Evolutionary conservation across 306 rosid genomes (phyloP).

Genomic region (Phaseolus lunatus): DNA sequence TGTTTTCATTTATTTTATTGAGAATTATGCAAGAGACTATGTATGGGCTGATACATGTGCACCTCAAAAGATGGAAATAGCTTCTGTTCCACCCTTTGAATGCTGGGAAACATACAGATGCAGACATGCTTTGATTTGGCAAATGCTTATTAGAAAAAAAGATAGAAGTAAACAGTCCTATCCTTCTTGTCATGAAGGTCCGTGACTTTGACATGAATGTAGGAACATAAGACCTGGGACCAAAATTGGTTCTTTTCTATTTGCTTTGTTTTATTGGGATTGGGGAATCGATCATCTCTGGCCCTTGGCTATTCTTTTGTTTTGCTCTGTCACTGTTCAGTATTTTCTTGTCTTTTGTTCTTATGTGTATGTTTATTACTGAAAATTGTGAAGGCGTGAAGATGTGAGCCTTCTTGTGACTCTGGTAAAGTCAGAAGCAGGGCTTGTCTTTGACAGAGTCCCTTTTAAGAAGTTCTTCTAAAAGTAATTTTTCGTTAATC

Average conservation of each 20-base stretch:
- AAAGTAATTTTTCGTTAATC: not conserved
- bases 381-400: slow-evolving; percentile 18
- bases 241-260: slow-evolving; percentile 5
- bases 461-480: not conserved
- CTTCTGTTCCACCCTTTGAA: slow-evolving; percentile 8
- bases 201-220: slow-evolving; percentile 9
- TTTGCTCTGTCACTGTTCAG: not conserved
- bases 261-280: slow-evolving; percentile 3
- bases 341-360: not conserved
- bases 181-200: slow-evolving; percentile 8
- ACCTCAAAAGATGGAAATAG: slow-evolving; percentile 1
- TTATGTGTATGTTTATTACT: not conserved
- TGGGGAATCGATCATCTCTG: slow-evolving; percentile 1
- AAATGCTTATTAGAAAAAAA: slow-evolving; percentile 6
- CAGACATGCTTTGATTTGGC: slow-evolving; percentile 20
- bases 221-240: slow-evolving; percentile 1
- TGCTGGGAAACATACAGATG: slow-evolving; percentile 34
- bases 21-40: not conserved
- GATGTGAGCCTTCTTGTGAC: not conserved
- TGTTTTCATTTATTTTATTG: not conserved
- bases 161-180: slow-evolving; percentile 1
- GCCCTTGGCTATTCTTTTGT: slow-evolving; percentile 27
- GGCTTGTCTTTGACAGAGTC: not conserved
- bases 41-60: slow-evolving; percentile 6
- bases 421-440: not conserved